These are phyloP conservation scores for Saxispiralis lemnorum DNA, from an alignment of 495 filamentous ascomycete species.

Conservation along the genomic window DNA sequence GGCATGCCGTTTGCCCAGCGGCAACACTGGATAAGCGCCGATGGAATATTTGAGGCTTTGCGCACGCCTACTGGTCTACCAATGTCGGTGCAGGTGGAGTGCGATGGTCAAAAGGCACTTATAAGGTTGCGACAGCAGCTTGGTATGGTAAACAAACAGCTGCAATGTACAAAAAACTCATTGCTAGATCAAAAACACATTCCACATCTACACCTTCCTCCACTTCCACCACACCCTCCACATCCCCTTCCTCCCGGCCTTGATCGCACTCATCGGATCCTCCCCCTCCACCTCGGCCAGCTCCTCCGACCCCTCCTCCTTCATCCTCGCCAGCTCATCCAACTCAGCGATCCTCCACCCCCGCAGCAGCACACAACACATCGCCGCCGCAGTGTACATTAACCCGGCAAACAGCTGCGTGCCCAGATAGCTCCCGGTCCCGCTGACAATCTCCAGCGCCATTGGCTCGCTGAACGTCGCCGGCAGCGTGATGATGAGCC, in stretches of 20 bases:
- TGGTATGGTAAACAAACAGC: too few species aligned
- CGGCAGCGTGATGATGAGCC: constrained; percentile 56
- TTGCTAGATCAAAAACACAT: neutral
- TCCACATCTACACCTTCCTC: constrained; percentile 9
- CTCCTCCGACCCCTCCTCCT: constrained; percentile 2
- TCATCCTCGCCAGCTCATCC: constrained; percentile 19
- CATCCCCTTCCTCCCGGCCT: constrained; percentile 8
- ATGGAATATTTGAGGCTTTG: too few species aligned
- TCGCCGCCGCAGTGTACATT: constrained; percentile 43
- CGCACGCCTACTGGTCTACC: too few species aligned
- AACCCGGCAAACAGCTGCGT: constrained; percentile 51
- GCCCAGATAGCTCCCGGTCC: constrained; percentile 35
- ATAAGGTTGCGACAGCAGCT: too few species aligned
- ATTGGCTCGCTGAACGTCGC: constrained; percentile 61
- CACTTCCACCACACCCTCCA: constrained; percentile 8
- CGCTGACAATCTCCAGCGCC: constrained; percentile 43
- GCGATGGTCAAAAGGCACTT: too few species aligned
- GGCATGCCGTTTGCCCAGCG: too few species aligned
- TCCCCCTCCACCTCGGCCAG: constrained; percentile 4
- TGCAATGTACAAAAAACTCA: too few species aligned
- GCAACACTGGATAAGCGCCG: too few species aligned
- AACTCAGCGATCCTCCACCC: constrained; percentile 44
- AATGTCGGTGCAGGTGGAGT: too few species aligned
- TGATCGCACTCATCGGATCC: constrained; percentile 1
- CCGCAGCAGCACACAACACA: constrained; percentile 36